Conservation (phyloP, 352 stramenopile species). For the Phytophthora idaei region DNA sequence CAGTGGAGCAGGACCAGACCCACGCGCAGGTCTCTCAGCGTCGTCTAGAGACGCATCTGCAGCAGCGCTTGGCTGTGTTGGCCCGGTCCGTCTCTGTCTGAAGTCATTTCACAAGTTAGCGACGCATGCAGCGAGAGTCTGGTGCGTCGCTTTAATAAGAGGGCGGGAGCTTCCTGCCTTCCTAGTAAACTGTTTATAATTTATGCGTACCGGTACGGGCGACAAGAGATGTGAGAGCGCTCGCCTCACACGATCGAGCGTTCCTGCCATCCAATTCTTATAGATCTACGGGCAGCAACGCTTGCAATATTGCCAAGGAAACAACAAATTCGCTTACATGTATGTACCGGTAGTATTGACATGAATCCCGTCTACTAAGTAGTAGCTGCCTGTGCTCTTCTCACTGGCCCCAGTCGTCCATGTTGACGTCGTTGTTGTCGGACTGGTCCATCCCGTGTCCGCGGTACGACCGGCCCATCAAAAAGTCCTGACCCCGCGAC, state of each 20-base stretch:
- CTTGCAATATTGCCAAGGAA: too few species aligned
- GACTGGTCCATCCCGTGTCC: slow-evolving; percentile 58
- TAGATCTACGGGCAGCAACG: slow-evolving; percentile 4
- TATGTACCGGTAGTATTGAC: slow-evolving; percentile 3
- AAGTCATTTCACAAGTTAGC: slow-evolving; percentile 11
- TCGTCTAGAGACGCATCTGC: slow-evolving; percentile 59
- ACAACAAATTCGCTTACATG: slow-evolving; percentile 19
- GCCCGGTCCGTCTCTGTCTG: slow-evolving; percentile 61
- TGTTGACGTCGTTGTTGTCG: slow-evolving; percentile 57
- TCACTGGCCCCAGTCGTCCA: slow-evolving; percentile 62
- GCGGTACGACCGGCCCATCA: slow-evolving; percentile 54
- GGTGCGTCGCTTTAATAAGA: slow-evolving; percentile 19
- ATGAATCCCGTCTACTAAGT: background rate
- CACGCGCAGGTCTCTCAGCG: slow-evolving; percentile 53
- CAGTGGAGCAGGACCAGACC: slow-evolving; percentile 62
- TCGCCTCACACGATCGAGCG: slow-evolving; percentile 21
- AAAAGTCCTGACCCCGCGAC: slow-evolving; percentile 55
- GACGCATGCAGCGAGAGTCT: slow-evolving; percentile 13
- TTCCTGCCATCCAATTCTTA: slow-evolving; percentile 27
- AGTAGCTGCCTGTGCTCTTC: too few species aligned
- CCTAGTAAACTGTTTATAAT: slow-evolving; percentile 40
- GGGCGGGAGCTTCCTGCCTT: slow-evolving; percentile 5
- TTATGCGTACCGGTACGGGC: slow-evolving; percentile 39
- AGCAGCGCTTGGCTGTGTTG: slow-evolving; percentile 66
- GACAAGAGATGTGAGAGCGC: slow-evolving; percentile 29